Percentiles rank a stretch among this genome's conserved stretches.
Conservation (phyloP, 2,329 filamentous ascomycete species). For the Fusarium sp. region DNA sequence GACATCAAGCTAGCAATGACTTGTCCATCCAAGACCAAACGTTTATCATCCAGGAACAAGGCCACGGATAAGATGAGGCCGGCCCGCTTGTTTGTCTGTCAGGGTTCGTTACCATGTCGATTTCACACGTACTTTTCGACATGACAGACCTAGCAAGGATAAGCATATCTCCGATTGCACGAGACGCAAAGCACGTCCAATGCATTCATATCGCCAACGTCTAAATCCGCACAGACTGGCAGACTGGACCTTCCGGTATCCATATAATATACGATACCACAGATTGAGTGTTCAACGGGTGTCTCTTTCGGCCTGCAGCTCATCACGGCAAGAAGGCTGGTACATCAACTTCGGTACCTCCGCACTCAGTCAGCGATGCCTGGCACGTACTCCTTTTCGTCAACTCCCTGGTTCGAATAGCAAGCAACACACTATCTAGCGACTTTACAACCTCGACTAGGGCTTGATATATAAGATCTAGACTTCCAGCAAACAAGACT, state of each 20-base stretch:
- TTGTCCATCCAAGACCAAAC: slow-evolving; percentile 36
- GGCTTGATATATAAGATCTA: slow-evolving; percentile 32
- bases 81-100: slow-evolving; percentile 33
- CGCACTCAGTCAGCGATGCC: slow-evolving; percentile 30
- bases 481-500: slow-evolving; percentile 37
- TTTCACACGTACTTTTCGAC: slow-evolving; percentile 24
- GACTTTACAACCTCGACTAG: slow-evolving; percentile 24
- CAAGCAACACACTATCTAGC: slow-evolving; percentile 10
- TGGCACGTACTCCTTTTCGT: slow-evolving; percentile 29
- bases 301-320: slow-evolving; percentile 34
- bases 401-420: slow-evolving; percentile 25
- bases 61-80: slow-evolving; percentile 23
- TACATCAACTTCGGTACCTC: slow-evolving; percentile 12
- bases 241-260: slow-evolving; percentile 27
- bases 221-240: slow-evolving; percentile 40
- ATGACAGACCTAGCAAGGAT: slow-evolving; percentile 36
- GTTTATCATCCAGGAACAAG: slow-evolving; percentile 27
- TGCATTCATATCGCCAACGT: slow-evolving; percentile 35
- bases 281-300: slow-evolving; percentile 3
- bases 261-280: slow-evolving; percentile 12
- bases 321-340: slow-evolving; percentile 43
- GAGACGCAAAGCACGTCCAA: slow-evolving; percentile 29
- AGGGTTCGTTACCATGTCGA: slow-evolving; percentile 28
- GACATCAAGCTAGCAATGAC: slow-evolving; percentile 33
- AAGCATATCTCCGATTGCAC: slow-evolving; percentile 14